phyloP scores from a whole-genome alignment of 2,329 filamentous ascomycete species.

The Ophiostoma sp. region DNA sequence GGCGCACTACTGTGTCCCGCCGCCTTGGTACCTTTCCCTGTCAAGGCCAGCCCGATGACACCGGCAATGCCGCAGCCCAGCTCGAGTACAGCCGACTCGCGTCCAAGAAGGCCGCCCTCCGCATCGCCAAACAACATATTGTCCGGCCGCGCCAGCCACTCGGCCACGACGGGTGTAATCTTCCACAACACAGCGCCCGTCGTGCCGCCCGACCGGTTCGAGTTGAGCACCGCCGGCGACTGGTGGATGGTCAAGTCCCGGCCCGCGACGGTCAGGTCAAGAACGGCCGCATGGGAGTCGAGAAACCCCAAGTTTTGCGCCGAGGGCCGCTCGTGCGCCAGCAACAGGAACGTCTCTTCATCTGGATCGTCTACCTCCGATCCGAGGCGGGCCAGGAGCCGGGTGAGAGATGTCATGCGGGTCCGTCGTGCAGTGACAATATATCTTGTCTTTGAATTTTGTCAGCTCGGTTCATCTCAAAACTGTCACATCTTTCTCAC shows the following conservation, averaged over 20 bases:
- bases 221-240: slow-evolving; percentile 78
- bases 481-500: not conserved
- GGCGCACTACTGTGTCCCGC: not conserved
- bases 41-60: slow-evolving; percentile 70
- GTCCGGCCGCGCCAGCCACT: slow-evolving; percentile 67
- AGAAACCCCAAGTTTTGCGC: slow-evolving; percentile 78
- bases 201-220: slow-evolving; percentile 64
- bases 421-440: too few species aligned
- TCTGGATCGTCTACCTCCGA: slow-evolving; percentile 51
- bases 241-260: slow-evolving; percentile 76
- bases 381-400: slow-evolving; percentile 37
- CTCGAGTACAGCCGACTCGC: slow-evolving; percentile 67
- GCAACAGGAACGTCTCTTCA: slow-evolving; percentile 82
- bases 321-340: slow-evolving; percentile 72
- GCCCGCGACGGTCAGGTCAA: slow-evolving; percentile 66
- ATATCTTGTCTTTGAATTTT: not conserved
- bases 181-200: slow-evolving; percentile 79
- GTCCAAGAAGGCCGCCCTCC: slow-evolving; percentile 43
- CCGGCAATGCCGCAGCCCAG: slow-evolving; percentile 87
- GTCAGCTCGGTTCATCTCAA: not conserved
- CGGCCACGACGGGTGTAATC: slow-evolving; percentile 78
- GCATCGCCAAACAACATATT: slow-evolving; percentile 61
- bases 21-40: slow-evolving; percentile 39
- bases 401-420: slow-evolving; percentile 20
- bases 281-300: slow-evolving; percentile 63